Evolutionary conservation across 2,329 filamentous ascomycete genomes (phyloP), one percentile per base, ranked within the genome.

Genomic region (Fusarium robinianum): DNA sequence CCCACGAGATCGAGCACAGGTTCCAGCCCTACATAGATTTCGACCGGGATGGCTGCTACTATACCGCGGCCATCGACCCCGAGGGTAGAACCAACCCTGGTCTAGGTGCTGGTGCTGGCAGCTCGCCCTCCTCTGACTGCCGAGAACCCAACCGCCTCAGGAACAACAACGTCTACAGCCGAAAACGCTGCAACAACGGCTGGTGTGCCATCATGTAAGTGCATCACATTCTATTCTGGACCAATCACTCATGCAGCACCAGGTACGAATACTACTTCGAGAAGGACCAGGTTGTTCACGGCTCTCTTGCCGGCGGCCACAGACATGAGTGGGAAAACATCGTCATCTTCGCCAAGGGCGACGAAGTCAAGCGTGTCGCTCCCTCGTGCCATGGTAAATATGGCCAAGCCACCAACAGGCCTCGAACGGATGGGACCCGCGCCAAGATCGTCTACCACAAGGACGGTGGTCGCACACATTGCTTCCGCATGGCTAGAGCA

Each of bases 51-150:
- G 64, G 69, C 7, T 72, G 70, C 54, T 73, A 75, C 58, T 72
- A 75, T 50, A 72, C 73, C 2, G 71, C 74, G n/a, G 74, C 73
- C 26, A 69, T 76, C 24, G 63, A 65, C 45, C 59, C 57, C 1
- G 42, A 61, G 7, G 71, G 73, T 17, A 63, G 62, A 22, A 60
- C 51, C 14, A 65, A 65, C 38, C 55, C 53, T 0, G 63, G 63
- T 2, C 53, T 57, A 1, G 56, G 15, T 15, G 53, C 63, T 5
- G n/a, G n/a, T n/a, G 65, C 61, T 4, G 59, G 59, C 15, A 64
- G 65, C 61, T 4, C 58, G 59, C 15, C 63, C 58, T 4, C 62
- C 61, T 6, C 31, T 17, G 51, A 62, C 9, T 67, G 65, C 26
- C 65, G 65, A 16, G 58, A 65, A n/a, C 43, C 52, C 8, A 54